These are phyloP conservation scores for Hypsizygus marmoreus DNA, from an alignment of 768 basidiomycete genomes.

Conservation along the genomic window DNA sequence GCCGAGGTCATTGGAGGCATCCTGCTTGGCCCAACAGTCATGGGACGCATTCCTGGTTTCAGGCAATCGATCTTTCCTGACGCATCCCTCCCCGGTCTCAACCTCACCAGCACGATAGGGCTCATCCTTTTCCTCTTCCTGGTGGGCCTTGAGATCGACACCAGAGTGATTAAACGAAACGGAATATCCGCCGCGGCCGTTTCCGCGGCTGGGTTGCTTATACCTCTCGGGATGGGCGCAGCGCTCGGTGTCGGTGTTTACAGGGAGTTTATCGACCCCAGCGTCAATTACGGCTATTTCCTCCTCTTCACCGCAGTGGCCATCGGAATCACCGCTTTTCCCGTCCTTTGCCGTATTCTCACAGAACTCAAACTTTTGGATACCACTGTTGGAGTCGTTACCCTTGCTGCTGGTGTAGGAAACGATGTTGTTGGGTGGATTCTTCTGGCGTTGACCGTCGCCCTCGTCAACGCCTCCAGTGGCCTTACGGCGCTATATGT, in stretches of 20 bases:
- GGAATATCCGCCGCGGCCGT: constrained; percentile 56
- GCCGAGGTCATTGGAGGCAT: constrained; percentile 92
- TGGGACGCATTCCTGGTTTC: constrained; percentile 82
- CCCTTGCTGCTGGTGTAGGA: constrained; percentile 81
- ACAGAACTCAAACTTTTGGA: constrained; percentile 81
- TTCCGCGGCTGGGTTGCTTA: constrained; percentile 64
- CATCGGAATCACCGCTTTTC: constrained; percentile 80
- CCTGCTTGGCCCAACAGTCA: constrained; percentile 74
- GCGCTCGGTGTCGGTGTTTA: constrained; percentile 76
- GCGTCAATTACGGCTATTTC: constrained; percentile 77
- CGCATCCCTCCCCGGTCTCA: constrained; percentile 56
- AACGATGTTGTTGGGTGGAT: constrained; percentile 80
- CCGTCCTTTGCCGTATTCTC: constrained; percentile 82
- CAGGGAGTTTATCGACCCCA: constrained; percentile 56
- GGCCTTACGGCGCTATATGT: constrained; percentile 81
- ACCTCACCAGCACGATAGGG: constrained; percentile 74
- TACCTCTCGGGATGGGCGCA: constrained; percentile 84
- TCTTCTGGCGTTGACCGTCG: constrained; percentile 78
- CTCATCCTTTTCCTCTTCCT: constrained; percentile 81
- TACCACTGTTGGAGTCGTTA: constrained; percentile 82
- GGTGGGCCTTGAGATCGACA: constrained; percentile 84
- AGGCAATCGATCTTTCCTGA: constrained; percentile 58
- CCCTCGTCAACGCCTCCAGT: constrained; percentile 73
- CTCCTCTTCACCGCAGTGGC: constrained; percentile 85
- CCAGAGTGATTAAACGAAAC: constrained; percentile 66